phyloP scores from a whole-genome alignment of 345 rosid genomes.

The Dipteronia dyeriana region DNA sequence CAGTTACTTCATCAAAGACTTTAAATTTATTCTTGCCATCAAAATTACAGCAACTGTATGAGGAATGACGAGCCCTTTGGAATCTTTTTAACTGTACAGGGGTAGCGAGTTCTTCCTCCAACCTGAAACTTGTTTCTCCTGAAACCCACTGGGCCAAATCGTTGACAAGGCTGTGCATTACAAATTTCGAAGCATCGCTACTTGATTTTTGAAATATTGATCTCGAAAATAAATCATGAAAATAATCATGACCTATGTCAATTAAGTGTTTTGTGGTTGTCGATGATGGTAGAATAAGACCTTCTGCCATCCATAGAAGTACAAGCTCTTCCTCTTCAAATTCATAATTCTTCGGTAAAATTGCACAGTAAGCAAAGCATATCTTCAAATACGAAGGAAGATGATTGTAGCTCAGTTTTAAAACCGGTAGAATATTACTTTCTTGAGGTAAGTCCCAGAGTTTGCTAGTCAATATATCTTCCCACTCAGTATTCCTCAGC shows the following conservation, averaged over 20 bases:
- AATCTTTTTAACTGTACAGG: background rate
- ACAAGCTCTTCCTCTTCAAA: no score
- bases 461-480: no score
- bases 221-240: background rate
- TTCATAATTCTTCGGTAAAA: no score
- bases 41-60: background rate
- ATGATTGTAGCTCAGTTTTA: no score
- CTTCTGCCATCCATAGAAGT: no score
- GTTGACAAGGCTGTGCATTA: constrained; percentile 25
- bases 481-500: no score
- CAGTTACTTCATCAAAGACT: background rate
- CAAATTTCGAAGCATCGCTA: background rate
- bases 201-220: constrained; percentile 9
- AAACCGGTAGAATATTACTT: no score
- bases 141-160: constrained; percentile 1
- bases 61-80: background rate
- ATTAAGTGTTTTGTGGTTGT: background rate
- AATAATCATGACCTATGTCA: constrained; percentile 1
- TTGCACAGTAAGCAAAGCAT: no score
- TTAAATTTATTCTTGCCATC: background rate
- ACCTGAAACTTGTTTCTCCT: no score
- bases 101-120: background rate
- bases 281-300: background rate
- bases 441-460: no score
- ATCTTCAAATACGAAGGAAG: no score